Percentiles rank a stretch among this genome's conserved stretches.
These are phyloP conservation scores for Sphagnum fallax DNA, from an alignment of 228 moss, liverwort and hornwort genomes.

Conservation along the genomic window DNA sequence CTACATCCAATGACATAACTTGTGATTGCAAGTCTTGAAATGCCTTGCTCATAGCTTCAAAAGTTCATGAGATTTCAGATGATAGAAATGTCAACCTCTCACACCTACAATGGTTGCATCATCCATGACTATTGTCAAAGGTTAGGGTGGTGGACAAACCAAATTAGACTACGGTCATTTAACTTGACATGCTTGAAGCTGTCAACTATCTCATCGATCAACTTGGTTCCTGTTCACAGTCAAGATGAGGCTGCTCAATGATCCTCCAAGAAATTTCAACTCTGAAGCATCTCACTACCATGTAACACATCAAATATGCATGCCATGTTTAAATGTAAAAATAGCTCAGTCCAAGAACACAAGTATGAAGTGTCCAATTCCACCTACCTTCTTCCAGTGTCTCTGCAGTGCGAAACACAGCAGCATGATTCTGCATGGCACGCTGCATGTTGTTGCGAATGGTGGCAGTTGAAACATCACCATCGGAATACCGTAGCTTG, in stretches of 20 bases:
- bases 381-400: constrained; percentile 71
- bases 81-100: no score
- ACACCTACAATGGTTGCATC: not conserved
- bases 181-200: constrained; percentile 60
- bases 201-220: constrained; percentile 76
- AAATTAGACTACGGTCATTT: constrained; percentile 77
- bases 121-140: not conserved
- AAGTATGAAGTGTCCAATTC: no score
- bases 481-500: constrained; percentile 70
- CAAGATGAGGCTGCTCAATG: no score
- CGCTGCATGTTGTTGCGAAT: constrained; percentile 80
- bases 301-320: no score
- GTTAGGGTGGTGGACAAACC: constrained; percentile 22
- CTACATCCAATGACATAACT: no score
- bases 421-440: constrained; percentile 84
- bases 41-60: no score
- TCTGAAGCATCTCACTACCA: no score
- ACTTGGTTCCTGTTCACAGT: constrained; percentile 34
- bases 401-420: constrained; percentile 73
- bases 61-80: no score
- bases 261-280: no score
- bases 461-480: constrained; percentile 59
- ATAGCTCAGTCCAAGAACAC: no score
- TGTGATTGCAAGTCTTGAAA: no score
- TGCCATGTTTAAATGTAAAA: no score